Evolutionary conservation across 768 basidiomycete species (phyloP), one percentile per base, ranked within the genome.

Genomic region (Suillus discolor): DNA sequence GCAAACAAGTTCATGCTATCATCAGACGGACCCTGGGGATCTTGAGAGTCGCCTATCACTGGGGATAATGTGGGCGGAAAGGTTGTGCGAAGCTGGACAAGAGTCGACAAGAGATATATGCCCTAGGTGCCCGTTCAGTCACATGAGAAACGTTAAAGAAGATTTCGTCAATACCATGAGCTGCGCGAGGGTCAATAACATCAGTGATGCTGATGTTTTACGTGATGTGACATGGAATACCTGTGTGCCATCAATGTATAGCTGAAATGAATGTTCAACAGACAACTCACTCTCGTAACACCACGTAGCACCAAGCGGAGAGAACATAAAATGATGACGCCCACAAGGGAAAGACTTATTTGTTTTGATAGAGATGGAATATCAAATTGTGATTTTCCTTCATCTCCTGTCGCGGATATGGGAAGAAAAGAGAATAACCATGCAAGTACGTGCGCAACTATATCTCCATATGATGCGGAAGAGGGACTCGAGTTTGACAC

Each of bases 51-150:
- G 6, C 64, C 67, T 61, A 57, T 66, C 62, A 47, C 71, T n/a
- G 51, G 66, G 65, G 44, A 68, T 47, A 71, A 67, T n/a, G 83
- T 74, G 1, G 87, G 85, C 2, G 93, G 93, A 74, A 95, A 93
- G 13, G 89, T 89, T 34, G 89, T 87, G 47, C 93, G 89, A 55
- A 95, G 82, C 74, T 95, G 93, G 15, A 94, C 88, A 57, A 94
- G 79, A 0, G 92, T 94, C 4, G 92, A 89, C 36, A 95, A 85
- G 42, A 94, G 84, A 73, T 95, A 95, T 51, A 92, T 90, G 13
- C 89, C 91, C 93, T 94, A 13, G 42, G 8, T 20, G 12, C 28
- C 28, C 6, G 7, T 28, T 60, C 25, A 42, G 59, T 60, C 59
- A 60, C 11, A 13, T 16, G 18, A 41, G 28, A 28, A 13, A 60